A percentile compares a stretch with the other conserved stretches of the same genome.
Conservation (phyloP, 164 flowering plant genomes). For the Amborella trichopoda region DNA sequence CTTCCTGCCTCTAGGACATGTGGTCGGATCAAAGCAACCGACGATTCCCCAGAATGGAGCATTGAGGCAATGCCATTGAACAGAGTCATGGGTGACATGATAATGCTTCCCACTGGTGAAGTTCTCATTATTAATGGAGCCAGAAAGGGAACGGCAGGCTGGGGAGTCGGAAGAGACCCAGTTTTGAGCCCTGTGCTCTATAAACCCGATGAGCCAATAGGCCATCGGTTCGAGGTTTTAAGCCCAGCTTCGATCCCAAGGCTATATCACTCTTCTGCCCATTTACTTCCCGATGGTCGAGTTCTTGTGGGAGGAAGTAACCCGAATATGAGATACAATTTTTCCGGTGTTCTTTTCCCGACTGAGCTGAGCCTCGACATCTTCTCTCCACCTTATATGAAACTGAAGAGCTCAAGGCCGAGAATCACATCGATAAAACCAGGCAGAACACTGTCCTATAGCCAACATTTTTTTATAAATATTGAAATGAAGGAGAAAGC, state of each 20-base stretch:
- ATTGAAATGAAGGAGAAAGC: constrained; percentile 13
- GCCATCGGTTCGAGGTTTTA: constrained; percentile 15
- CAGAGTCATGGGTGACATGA: constrained; percentile 45
- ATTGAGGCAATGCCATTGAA: constrained; percentile 42
- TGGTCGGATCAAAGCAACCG: constrained; percentile 25
- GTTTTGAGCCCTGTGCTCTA: constrained; percentile 35
- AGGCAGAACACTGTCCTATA: constrained; percentile 13
- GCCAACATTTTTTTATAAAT: not conserved
- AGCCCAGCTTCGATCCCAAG: constrained; percentile 21
- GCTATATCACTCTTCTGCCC: constrained; percentile 32
- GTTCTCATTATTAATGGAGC: constrained; percentile 48
- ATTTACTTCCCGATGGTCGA: constrained; percentile 20
- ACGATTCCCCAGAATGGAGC: constrained; percentile 20
- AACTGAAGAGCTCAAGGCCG: constrained; percentile 6
- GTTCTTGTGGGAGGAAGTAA: constrained; percentile 30
- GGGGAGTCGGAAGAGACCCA: constrained; percentile 26
- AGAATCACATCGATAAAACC: constrained; percentile 11
- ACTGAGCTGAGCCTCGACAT: constrained; percentile 28
- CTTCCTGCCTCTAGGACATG: constrained; percentile 26
- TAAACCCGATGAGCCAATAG: not conserved
- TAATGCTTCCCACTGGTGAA: constrained; percentile 33
- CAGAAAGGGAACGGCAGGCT: constrained; percentile 33
- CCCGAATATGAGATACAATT: constrained; percentile 18
- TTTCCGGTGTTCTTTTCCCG: constrained; percentile 15
- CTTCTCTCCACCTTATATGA: constrained; percentile 28